These are phyloP conservation scores for Pleurotus pulmonarius DNA, from an alignment of 768 basidiomycete species.

Conservation along the genomic window DNA sequence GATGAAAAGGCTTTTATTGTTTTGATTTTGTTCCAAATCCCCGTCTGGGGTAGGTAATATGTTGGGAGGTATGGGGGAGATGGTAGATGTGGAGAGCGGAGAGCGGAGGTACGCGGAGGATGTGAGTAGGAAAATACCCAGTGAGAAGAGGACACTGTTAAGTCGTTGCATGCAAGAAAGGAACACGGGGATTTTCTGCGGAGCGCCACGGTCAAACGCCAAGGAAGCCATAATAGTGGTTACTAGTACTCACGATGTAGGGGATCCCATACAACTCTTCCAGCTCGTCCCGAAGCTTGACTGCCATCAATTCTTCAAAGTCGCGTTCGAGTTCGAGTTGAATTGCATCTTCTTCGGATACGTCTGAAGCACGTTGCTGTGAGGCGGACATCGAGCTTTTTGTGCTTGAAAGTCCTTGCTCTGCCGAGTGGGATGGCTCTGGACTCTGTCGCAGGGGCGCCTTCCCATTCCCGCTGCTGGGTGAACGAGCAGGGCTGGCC, in stretches of 20 bases:
- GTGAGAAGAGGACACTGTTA: constrained; percentile 65
- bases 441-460: background rate
- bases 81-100: constrained; percentile 22
- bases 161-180: constrained; percentile 74
- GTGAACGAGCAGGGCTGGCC: background rate
- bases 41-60: background rate
- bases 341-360: constrained; percentile 14
- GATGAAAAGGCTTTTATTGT: constrained; percentile 33
- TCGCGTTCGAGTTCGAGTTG: constrained; percentile 55
- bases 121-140: constrained; percentile 63
- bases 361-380: background rate
- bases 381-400: background rate
- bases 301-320: constrained; percentile 57
- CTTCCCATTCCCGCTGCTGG: background rate
- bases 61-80: constrained; percentile 10
- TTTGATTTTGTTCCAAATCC: constrained; percentile 12
- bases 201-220: background rate
- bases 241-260: constrained; percentile 53
- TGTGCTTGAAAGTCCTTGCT: background rate
- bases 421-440: background rate
- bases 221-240: too few relatives aligned
- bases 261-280: constrained; percentile 81
- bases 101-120: constrained; percentile 61
- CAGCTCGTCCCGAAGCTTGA: constrained; percentile 70
- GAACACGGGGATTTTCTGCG: constrained; percentile 65